Conservation (phyloP, 495 filamentous ascomycete genomes). For the Talaromyces liani region DNA sequence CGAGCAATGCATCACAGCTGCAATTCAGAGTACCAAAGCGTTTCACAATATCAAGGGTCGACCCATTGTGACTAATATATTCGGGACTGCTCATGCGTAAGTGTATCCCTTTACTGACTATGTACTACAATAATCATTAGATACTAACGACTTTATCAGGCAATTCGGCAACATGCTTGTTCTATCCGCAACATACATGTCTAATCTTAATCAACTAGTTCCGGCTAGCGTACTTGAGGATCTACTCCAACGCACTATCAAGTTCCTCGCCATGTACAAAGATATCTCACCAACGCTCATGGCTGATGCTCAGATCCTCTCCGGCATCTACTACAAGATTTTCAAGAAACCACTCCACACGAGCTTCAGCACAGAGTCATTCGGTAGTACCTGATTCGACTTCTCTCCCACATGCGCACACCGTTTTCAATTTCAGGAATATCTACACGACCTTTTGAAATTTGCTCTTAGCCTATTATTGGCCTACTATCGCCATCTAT, state of each 20-base stretch:
- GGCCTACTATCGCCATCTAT: not conserved
- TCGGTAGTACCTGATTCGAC: not conserved
- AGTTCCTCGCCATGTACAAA: conserved; percentile 54
- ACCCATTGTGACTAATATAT: conserved; percentile 85
- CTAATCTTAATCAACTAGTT: conserved; percentile 46
- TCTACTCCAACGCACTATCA: conserved; percentile 56
- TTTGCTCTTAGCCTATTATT: not conserved
- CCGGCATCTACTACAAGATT: conserved; percentile 48
- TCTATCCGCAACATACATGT: conserved; percentile 69
- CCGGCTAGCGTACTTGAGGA: conserved; percentile 29
- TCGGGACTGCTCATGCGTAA: conserved; percentile 96
- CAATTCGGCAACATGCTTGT: conserved; percentile 97
- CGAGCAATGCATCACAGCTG: conserved; percentile 58
- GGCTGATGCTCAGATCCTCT: conserved; percentile 61
- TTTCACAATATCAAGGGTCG: conserved; percentile 68
- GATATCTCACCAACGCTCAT: conserved; percentile 60
- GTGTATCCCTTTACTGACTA: conserved; percentile 16
- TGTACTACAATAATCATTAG: too few relatives aligned
- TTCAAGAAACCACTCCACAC: conserved; percentile 25
- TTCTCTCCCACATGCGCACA: not conserved
- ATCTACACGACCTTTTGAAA: not conserved
- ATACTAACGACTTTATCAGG: conserved; percentile 33
- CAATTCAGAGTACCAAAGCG: conserved; percentile 76
- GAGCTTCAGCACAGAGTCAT: conserved; percentile 11
- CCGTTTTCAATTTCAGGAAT: not conserved